Conservation (phyloP, 192 early-diverging fungal genomes). For the Backusella parvicylindrica region DNA sequence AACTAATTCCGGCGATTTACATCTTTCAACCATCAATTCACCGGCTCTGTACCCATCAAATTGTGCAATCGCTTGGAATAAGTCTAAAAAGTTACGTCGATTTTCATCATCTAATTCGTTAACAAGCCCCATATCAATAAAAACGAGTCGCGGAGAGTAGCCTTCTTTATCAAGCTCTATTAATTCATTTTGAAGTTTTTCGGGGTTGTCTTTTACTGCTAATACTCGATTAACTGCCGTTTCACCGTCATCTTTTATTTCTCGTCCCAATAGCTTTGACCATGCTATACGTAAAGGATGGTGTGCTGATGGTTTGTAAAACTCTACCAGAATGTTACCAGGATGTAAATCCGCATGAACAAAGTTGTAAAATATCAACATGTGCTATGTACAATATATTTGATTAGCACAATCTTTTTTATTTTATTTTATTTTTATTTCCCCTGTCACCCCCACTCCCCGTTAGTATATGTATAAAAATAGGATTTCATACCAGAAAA, state of each 20-base stretch:
- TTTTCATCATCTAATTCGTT: constrained; percentile 70
- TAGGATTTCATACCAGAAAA: constrained; percentile 50
- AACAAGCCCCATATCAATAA: constrained; percentile 91
- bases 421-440: not conserved
- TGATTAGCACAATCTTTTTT: not conserved
- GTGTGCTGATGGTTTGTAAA: constrained; percentile 59
- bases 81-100: constrained; percentile 86
- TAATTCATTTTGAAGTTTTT: constrained; percentile 43
- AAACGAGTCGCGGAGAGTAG: constrained; percentile 72
- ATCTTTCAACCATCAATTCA: constrained; percentile 84
- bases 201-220: constrained; percentile 32
- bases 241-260: constrained; percentile 35
- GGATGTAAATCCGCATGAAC: constrained; percentile 93
- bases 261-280: constrained; percentile 20
- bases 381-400: constrained; percentile 51
- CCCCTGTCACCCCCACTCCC: not conserved
- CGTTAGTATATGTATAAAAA: not conserved
- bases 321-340: constrained; percentile 88
- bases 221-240: constrained; percentile 38
- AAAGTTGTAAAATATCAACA: constrained; percentile 95
- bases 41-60: constrained; percentile 86
- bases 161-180: constrained; percentile 59
- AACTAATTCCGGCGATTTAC: constrained; percentile 65
- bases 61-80: constrained; percentile 82
- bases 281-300: constrained; percentile 46